A percentile compares a stretch with the other conserved stretches of the same genome.
Evolutionary conservation across 1,284 basidiomycete genomes (phyloP).

Genomic region (Cutaneotrichosporon sp.): DNA sequence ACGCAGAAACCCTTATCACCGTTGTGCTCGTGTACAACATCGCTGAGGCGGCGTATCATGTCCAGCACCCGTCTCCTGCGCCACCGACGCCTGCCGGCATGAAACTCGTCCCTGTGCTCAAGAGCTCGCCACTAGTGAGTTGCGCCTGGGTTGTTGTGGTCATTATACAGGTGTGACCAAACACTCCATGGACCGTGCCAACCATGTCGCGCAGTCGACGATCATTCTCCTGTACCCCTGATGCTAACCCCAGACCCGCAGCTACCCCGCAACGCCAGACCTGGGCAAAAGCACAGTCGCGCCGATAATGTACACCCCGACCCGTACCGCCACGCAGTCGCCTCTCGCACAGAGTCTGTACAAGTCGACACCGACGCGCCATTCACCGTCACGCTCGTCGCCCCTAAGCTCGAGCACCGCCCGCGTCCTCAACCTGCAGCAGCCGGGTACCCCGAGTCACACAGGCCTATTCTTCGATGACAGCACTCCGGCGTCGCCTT

Average conservation of each 20-base stretch:
- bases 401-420: conserved; percentile 31
- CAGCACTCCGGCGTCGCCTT: conserved; percentile 6
- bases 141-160: too few species aligned
- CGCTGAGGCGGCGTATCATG: conserved; percentile 28
- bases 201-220: too few species aligned
- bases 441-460: conserved; percentile 11
- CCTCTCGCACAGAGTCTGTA: conserved; percentile 15
- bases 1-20: conserved; percentile 27
- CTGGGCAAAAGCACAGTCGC: conserved; percentile 5
- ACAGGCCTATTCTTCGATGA: conserved; percentile 37
- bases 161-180: too few species aligned
- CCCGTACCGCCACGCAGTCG: neutral
- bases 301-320: conserved; percentile 3
- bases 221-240: neutral
- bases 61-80: conserved; percentile 24
- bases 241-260: conserved; percentile 10
- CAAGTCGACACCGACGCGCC: conserved; percentile 11
- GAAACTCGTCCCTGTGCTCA: conserved; percentile 17
- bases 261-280: conserved; percentile 9
- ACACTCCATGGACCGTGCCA: too few species aligned
- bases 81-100: conserved; percentile 25
- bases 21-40: conserved; percentile 29
- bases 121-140: conserved; percentile 41
- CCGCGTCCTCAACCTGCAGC: conserved; percentile 29
- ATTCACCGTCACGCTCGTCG: conserved; percentile 7